A percentile compares a stretch with the other conserved stretches of the same genome.
phyloP scores from a whole-genome alignment of 1,284 basidiomycete genomes.

The Cutaneotrichosporon sp. region DNA sequence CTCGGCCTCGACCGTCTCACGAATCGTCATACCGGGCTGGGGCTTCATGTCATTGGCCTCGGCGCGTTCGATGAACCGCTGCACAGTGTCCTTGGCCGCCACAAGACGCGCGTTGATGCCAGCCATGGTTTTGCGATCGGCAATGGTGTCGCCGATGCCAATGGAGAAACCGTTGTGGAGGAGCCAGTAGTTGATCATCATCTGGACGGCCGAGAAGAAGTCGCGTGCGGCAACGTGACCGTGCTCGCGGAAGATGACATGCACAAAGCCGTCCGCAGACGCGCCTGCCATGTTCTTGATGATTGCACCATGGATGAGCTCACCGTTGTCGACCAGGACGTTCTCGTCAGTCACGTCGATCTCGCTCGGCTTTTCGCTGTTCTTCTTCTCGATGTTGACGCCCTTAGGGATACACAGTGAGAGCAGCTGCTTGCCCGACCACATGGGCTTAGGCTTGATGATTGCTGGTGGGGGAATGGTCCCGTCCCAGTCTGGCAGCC shows the following conservation, averaged over 20 bases:
- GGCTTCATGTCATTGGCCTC: constrained; percentile 80
- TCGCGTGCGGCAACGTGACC: constrained; percentile 89
- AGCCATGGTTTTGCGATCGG: constrained; percentile 82
- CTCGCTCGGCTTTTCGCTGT: constrained; percentile 73
- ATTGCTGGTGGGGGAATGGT: constrained; percentile 88
- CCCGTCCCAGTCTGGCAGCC: constrained; percentile 98
- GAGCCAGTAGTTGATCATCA: constrained; percentile 96
- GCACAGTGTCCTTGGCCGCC: constrained; percentile 74
- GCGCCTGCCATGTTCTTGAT: constrained; percentile 98
- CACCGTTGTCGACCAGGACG: constrained; percentile 95
- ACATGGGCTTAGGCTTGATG: constrained; percentile 93
- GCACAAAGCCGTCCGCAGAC: constrained; percentile 88
- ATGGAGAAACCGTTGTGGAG: constrained; percentile 99
- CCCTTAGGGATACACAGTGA: constrained; percentile 92
- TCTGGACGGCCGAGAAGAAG: constrained; percentile 91
- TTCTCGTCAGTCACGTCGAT: constrained; percentile 89
- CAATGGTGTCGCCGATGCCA: constrained; percentile 97
- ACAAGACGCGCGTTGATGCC: constrained; percentile 81
- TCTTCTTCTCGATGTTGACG: constrained; percentile 78
- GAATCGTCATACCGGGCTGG: constrained; percentile 95
- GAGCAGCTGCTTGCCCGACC: constrained; percentile 97
- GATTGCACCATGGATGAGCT: constrained; percentile 91
- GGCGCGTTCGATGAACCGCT: constrained; percentile 70
- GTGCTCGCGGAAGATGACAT: constrained; percentile 97
- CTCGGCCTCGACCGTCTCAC: constrained; percentile 93